Base-by-base conservation (phyloP, 176 grass and related monocot genomes). In the Triticum monococcum region DNA sequence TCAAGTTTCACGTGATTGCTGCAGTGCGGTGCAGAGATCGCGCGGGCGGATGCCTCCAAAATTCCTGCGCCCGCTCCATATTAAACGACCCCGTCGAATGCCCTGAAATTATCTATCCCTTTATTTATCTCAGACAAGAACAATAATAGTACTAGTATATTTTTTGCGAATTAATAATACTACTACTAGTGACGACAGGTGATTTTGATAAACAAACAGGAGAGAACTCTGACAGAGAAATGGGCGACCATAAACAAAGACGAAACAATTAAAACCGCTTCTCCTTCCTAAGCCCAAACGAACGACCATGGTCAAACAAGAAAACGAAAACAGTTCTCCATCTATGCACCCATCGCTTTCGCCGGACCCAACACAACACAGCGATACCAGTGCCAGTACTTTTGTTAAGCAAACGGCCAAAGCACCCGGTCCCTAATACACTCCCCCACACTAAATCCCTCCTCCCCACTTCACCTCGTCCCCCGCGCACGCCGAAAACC, bases 281-380 rank as follows among this genome's bases (percentile, higher is more conserved):
- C 45, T 16, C 40, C 45, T n/a, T 10, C 50, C 10, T 9, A n/a
- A 22, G 28, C 38, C 75, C 61, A 70, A 70, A 79, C 74, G 45
- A 46, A 78, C 75, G 36, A 78, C 84, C 54, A 18, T 36, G 62
- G 35, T 80, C 82, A 59, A 82, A 82, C 23, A 78, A 54, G 20
- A 77, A 80, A 72, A 54, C 16, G 74, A 86, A 65, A 5, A 54
- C 50, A 17, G 14, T 52, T 52, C 14, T 52, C 66, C 65, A 62
- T n/a, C 64, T 37, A 79, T 61, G 70, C 65, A 33, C 84, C 66
- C 80, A 26, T 87, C 67, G 75, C 80, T 41, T 12, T 87, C 75
- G 22, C 63, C 52, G 48, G 54, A 54, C 54, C 72, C 72, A 54
- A 61, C 79, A 41, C 74, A 50, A 38, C 62, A 60, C 74, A 54